These are phyloP conservation scores for Collybia sp. DNA, from an alignment of 768 basidiomycete species.

Conservation along the genomic window DNA sequence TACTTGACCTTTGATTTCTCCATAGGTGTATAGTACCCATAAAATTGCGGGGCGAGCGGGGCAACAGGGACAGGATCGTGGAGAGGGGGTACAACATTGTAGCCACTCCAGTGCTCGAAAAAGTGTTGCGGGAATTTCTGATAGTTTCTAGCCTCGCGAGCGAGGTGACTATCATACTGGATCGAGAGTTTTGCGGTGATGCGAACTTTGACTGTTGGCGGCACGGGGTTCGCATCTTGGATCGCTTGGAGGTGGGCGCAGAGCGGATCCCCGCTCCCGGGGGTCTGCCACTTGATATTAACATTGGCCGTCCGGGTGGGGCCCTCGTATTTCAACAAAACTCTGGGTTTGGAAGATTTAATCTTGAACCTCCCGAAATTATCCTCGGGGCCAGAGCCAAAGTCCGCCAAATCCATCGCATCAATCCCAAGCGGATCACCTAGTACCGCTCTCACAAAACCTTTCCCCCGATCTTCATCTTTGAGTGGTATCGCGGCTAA, in stretches of 20 bases:
- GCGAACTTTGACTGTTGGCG: constrained; percentile 31
- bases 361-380: no score
- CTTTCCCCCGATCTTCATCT: no score
- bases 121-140: constrained; percentile 38
- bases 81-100: constrained; percentile 36
- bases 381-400: no score
- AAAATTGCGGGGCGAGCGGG: constrained; percentile 59
- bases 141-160: constrained; percentile 38
- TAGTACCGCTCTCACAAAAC: no score
- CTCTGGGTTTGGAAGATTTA: no score
- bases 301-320: constrained; percentile 16
- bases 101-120: constrained; percentile 47
- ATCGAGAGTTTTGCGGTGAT: constrained; percentile 44
- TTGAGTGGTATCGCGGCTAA: no score
- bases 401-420: no score
- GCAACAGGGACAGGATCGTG: constrained; percentile 39
- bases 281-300: constrained; percentile 20
- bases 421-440: no score
- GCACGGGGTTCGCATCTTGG: constrained; percentile 9
- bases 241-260: constrained; percentile 22
- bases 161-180: constrained; percentile 30
- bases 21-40: constrained; percentile 47
- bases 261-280: constrained; percentile 13
- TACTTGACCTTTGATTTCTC: constrained; percentile 9
- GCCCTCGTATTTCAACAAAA: constrained; percentile 12